Evolutionary conservation across 306 rosid species (phyloP).

Genomic region (Bauhinia variegata): DNA sequence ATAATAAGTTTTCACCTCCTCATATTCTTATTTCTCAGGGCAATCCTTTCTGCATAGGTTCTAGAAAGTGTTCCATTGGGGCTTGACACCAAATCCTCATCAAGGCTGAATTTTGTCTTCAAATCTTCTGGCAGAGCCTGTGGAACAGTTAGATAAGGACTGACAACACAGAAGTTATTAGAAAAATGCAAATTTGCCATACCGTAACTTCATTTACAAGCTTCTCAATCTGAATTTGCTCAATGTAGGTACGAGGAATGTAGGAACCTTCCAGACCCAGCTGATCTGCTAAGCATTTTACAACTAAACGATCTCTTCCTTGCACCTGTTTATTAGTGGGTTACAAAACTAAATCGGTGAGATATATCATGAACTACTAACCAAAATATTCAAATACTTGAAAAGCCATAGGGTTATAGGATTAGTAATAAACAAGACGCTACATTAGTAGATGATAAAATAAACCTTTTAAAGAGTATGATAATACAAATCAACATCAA

Average conservation of each 20-base stretch:
- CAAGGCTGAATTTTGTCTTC: conserved; percentile 88
- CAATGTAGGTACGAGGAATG: conserved; percentile 96
- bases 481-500: conserved; percentile 16
- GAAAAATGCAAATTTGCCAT: conserved; percentile 41
- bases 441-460: conserved; percentile 11
- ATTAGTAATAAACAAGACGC: conserved; percentile 25
- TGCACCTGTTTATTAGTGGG: conserved; percentile 74
- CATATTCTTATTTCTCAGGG: conserved; percentile 75
- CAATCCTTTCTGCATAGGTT: conserved; percentile 84
- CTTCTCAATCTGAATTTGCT: conserved; percentile 97
- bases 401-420: conserved; percentile 1
- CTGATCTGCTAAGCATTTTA: conserved; percentile 67
- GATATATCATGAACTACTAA: conserved; percentile 5
- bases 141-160: conserved; percentile 42
- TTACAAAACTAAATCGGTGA: conserved; percentile 24
- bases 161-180: conserved; percentile 23
- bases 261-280: conserved; percentile 94
- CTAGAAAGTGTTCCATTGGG: conserved; percentile 92
- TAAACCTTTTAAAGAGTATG: conserved; percentile 5
- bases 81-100: conserved; percentile 93
- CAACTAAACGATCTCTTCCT: conserved; percentile 84
- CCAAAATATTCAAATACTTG: conserved; percentile 6
- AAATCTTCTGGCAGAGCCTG: conserved; percentile 99
- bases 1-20: conserved; percentile 59
- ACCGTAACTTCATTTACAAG: conserved; percentile 98